Evolutionary conservation across 2,329 filamentous ascomycete genomes (phyloP), one percentile per base, ranked within the genome.

Genomic region (Magnaporthiopsis rhizophila): DNA sequence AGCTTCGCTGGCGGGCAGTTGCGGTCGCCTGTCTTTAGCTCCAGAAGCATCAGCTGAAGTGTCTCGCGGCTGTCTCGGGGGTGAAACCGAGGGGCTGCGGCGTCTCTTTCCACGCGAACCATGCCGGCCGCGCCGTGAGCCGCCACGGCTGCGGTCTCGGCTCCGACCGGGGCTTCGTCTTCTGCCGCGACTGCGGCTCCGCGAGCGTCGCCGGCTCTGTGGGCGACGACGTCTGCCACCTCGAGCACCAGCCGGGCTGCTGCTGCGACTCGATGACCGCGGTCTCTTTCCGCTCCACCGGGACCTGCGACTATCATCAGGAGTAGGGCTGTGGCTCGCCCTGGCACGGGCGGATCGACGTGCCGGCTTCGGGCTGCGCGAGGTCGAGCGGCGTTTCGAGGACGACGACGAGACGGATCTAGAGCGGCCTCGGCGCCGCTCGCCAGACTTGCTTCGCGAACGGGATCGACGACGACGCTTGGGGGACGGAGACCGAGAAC

Each of bases 21-120:
- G 75, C 69, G 73, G 68, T 72, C 28, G 70, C 75, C 76, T 79
- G 72, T 76, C 74, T 75, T 79, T 74, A 76, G 77, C 75, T 75
- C 78, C 77, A 72, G 75, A 80, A 81, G 75, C 75, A 85, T 87
- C 84, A 86, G 81, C 82, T 73, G 79, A 80, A 75, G 77, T 83
- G 74, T 79, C 74, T 77, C 76, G 80, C 72, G 74, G 11, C 21
- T 56, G 73, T 73, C 77, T 78, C 74, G 80, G 78, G 71, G 62
- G 32, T 63, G 82, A 82, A 72, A 77, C 77, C 67, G 82, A 82
- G 68, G 83, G 84, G 68, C 79, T 83, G 69, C 77, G 78, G 72
- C 80, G 81, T 68, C 78, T 79, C 64, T 67, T 63, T 62, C 57
- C 64, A 13, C 30, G 56, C 34, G 58, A 53, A 26, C 63, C 63